Evolutionary conservation across 2,329 filamentous ascomycete genomes (phyloP).

Genomic region (Fusarium bactridioides): DNA sequence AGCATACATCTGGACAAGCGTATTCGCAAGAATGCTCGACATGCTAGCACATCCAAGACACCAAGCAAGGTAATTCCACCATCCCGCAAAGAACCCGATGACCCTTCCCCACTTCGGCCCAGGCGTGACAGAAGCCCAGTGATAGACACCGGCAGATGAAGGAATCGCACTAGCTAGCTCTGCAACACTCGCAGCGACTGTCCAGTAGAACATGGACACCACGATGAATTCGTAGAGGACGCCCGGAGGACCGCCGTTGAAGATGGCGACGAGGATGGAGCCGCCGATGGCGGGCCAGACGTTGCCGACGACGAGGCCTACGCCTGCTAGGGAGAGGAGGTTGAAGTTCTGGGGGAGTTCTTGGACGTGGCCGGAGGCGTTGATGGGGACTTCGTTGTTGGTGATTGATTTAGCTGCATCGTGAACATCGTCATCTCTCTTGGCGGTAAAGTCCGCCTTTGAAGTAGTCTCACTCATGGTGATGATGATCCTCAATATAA

Average conservation of each 20-base stretch:
- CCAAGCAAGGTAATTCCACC: conserved; percentile 57
- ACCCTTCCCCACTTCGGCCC: conserved; percentile 59
- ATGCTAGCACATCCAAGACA: conserved; percentile 51
- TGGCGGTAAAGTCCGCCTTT: conserved; percentile 21
- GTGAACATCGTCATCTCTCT: neutral
- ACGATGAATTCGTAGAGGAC: conserved; percentile 67
- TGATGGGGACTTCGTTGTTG: conserved; percentile 36
- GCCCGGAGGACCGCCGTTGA: conserved; percentile 68
- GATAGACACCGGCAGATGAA: conserved; percentile 68
- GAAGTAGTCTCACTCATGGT: conserved; percentile 10
- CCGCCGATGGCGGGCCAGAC: conserved; percentile 56
- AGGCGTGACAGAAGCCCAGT: conserved; percentile 67
- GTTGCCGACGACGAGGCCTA: conserved; percentile 53
- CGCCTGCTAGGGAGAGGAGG: conserved; percentile 51
- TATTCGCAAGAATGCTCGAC: conserved; percentile 52
- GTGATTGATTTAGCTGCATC: neutral
- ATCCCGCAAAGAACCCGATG: conserved; percentile 56
- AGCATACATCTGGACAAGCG: conserved; percentile 54
- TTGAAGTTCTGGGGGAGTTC: conserved; percentile 51
- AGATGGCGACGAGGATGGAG: conserved; percentile 59
- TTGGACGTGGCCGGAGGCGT: conserved; percentile 53
- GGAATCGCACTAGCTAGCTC: conserved; percentile 69
- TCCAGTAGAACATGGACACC: conserved; percentile 62
- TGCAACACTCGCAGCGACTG: conserved; percentile 65
- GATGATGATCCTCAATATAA: neutral